Evolutionary conservation across 108 stramenopile species (phyloP).

Genomic region (Cyclostephanos invisitatus): DNA sequence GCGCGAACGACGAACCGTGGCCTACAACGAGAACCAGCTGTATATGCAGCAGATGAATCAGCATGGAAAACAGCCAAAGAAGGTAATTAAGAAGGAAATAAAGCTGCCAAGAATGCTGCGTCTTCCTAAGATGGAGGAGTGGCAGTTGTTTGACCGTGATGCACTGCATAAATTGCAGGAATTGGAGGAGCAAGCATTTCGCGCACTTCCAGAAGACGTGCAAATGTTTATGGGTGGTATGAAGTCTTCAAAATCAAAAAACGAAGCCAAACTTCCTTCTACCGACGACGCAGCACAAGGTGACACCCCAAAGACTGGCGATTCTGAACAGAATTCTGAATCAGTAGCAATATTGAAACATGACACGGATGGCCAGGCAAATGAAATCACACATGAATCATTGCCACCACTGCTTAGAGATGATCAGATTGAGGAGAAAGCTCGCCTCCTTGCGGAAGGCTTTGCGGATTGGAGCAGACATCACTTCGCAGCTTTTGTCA

Average conservation of each 20-base stretch:
- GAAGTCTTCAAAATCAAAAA: constrained; percentile 11
- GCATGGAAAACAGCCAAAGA: constrained; percentile 16
- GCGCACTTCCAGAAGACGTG: constrained; percentile 14
- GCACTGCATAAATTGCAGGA: constrained; percentile 82
- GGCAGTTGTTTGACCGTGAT: constrained; percentile 92
- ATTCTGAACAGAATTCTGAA: not conserved
- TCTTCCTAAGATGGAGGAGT: constrained; percentile 94
- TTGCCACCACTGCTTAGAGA: constrained; percentile 79
- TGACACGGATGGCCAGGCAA: not conserved
- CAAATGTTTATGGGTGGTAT: constrained; percentile 8
- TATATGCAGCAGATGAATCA: constrained; percentile 61
- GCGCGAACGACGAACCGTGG: constrained; percentile 69
- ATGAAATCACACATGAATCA: constrained; percentile 7
- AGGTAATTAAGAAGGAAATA: constrained; percentile 66
- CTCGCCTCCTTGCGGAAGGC: constrained; percentile 80
- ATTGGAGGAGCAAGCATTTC: constrained; percentile 76
- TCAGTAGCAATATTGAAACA: not conserved
- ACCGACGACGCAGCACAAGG: not conserved
- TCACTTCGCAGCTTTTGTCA: constrained; percentile 85
- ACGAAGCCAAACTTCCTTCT: not conserved
- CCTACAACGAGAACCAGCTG: constrained; percentile 85
- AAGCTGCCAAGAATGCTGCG: constrained; percentile 89
- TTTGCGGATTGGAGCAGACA: constrained; percentile 88
- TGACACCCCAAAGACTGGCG: not conserved
- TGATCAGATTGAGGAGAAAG: constrained; percentile 81